These are phyloP conservation scores for Trametes cubensis DNA, from an alignment of 768 basidiomycete genomes.

Conservation along the genomic window DNA sequence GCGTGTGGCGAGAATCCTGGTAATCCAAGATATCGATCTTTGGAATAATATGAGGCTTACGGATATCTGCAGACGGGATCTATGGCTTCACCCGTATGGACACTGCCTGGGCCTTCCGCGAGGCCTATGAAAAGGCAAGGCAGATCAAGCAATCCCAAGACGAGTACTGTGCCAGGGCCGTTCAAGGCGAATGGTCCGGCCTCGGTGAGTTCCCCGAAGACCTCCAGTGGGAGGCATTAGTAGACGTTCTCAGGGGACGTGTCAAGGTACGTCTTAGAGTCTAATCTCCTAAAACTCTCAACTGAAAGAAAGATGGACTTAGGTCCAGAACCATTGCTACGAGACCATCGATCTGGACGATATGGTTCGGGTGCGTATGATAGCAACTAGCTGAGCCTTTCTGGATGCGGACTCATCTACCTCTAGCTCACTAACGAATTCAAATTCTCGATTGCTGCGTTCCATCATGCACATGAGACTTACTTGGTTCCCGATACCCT, in stretches of 20 bases:
- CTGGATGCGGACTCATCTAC: neutral
- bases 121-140: slow-evolving; percentile 69
- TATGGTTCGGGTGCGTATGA: slow-evolving; percentile 37
- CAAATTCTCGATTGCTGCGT: slow-evolving; percentile 76
- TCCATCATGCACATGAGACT: slow-evolving; percentile 88
- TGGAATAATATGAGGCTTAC: neutral
- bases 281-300: neutral
- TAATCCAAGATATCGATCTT: slow-evolving; percentile 17
- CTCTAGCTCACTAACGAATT: slow-evolving; percentile 87
- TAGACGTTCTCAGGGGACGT: slow-evolving; percentile 75
- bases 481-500: slow-evolving; percentile 86
- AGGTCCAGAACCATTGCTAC: slow-evolving; percentile 62
- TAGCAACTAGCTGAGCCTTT: neutral
- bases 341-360: slow-evolving; percentile 67
- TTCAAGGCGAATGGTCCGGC: slow-evolving; percentile 48
- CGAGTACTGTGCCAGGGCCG: slow-evolving; percentile 57
- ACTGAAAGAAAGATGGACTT: no score
- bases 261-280: slow-evolving; percentile 55
- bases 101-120: slow-evolving; percentile 66
- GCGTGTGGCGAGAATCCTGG: slow-evolving; percentile 56
- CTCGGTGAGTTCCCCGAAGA: slow-evolving; percentile 65
- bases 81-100: slow-evolving; percentile 56
- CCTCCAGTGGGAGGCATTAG: slow-evolving; percentile 77
- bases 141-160: slow-evolving; percentile 70
- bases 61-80: slow-evolving; percentile 18